Evolutionary conservation across 371 early-diverging fungal genomes (phyloP).

Genomic region (Mortierella sp.): DNA sequence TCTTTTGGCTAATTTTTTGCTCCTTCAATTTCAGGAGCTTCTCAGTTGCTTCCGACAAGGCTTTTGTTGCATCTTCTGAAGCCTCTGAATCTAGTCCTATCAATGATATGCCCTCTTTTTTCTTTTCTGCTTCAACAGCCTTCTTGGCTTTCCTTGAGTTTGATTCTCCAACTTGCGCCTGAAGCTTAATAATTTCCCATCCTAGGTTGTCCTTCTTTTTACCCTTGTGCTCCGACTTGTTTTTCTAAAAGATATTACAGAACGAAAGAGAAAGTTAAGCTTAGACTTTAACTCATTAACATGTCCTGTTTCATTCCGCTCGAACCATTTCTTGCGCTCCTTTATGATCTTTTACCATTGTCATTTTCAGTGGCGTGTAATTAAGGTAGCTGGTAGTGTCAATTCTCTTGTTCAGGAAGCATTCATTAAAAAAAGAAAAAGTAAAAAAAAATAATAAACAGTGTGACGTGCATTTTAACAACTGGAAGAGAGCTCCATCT

Average conservation of each 20-base stretch:
- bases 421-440: conserved; percentile 7
- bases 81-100: conserved; percentile 7
- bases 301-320: background rate
- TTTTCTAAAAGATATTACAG: background rate
- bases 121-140: conserved; percentile 32
- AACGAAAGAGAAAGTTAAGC: background rate
- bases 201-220: conserved; percentile 47
- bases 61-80: conserved; percentile 35
- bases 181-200: conserved; percentile 53
- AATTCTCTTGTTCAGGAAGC: background rate
- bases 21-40: conserved; percentile 55
- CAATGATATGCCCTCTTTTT: conserved; percentile 16
- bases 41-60: conserved; percentile 18
- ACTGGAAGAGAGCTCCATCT: no score
- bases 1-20: conserved; percentile 59
- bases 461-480: conserved; percentile 6
- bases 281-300: background rate
- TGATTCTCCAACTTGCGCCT: conserved; percentile 61
- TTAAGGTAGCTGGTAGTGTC: conserved; percentile 2
- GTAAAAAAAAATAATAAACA: conserved; percentile 13
- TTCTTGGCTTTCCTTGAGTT: conserved; percentile 51
- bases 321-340: no score
- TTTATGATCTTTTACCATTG: conserved; percentile 15
- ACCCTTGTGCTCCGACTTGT: conserved; percentile 21
- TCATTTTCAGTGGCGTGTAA: conserved; percentile 1